Evolutionary conservation across 1,139 yeast species (phyloP), one percentile per base, ranked within the genome.

Genomic region (Yamadazyma atlantica): DNA sequence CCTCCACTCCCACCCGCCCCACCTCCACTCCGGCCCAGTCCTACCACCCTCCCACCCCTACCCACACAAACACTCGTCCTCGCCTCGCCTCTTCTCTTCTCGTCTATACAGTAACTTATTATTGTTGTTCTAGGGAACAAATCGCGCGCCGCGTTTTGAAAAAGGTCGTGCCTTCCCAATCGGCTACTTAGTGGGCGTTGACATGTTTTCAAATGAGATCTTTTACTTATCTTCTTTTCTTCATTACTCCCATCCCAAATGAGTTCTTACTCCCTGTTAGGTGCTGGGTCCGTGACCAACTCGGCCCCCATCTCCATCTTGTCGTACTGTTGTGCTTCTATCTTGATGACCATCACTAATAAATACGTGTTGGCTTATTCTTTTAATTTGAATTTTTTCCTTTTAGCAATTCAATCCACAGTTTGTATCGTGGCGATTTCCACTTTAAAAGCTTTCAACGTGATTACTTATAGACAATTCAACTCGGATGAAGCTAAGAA

Each of bases 271-370:
- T 19, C 30, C 17, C 30, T 10, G 30, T 16, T 28, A n/a, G 8
- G 21, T 4, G 15, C 30, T 27, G 42, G 58, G 38, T 63, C 72
- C 38, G 54, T 83, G 36, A 84, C 80, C 53, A 88, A 88, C 73
- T 82, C 88, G 43, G 95, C 92, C 19, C 90, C 94, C 15, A 74
- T 87, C 50, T 89, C 97, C 40, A 87, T 90, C 53, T 64, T 82
- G 46, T 77, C 88, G 29, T 92, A 92, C 78, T 92, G 97, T 73
- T 75, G 78, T 42, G 85, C 97, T 21, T 92, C 97, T 17, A 90
- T 92, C 54, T 69, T 90, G 64, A 92, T 92, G 98, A 92, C 98
- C n/a, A 87, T 90, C 46, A 90, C 97, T 45, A 92, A 92, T 75
- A 92, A 92, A 69, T 89, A 81, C 60, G 97, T 92, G 44, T 82